A percentile compares a stretch with the other conserved stretches of the same genome.
phyloP scores from a whole-genome alignment of 2,329 filamentous ascomycete genomes.

The Fusarium nurragi region DNA sequence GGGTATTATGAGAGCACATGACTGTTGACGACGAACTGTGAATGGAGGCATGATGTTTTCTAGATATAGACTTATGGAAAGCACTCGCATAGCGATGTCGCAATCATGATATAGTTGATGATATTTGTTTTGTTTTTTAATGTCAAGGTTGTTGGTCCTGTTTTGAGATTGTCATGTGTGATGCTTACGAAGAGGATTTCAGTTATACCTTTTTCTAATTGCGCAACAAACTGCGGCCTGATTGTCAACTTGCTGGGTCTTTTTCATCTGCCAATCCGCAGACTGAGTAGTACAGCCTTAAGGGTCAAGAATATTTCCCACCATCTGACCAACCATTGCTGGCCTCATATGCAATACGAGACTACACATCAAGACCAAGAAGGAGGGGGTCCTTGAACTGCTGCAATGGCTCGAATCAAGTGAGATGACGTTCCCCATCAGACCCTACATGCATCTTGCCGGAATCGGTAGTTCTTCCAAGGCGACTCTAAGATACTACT shows the following conservation, averaged over 20 bases:
- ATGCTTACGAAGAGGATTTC: background rate
- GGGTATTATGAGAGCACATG: constrained; percentile 32
- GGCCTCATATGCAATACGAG: constrained; percentile 22
- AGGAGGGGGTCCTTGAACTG: background rate
- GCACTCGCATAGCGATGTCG: constrained; percentile 24
- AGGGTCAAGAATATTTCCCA: background rate
- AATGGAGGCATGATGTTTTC: constrained; percentile 27
- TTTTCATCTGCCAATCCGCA: background rate
- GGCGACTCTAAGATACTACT: constrained; percentile 10
- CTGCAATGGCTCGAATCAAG: background rate
- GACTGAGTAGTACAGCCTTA: background rate
- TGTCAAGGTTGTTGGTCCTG: background rate
- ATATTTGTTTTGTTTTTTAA: background rate
- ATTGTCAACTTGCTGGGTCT: background rate
- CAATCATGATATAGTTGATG: constrained; percentile 26
- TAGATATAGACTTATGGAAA: constrained; percentile 28
- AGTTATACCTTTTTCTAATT: background rate
- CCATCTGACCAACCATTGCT: constrained; percentile 11
- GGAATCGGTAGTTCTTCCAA: constrained; percentile 20
- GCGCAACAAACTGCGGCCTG: background rate
- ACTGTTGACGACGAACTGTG: constrained; percentile 27
- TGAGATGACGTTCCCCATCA: constrained; percentile 2
- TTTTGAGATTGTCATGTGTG: background rate
- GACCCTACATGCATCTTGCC: constrained; percentile 30
- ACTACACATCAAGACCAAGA: background rate